Conservation (phyloP, 78 protist genomes). For the Dictyostelium intermedium region DNA sequence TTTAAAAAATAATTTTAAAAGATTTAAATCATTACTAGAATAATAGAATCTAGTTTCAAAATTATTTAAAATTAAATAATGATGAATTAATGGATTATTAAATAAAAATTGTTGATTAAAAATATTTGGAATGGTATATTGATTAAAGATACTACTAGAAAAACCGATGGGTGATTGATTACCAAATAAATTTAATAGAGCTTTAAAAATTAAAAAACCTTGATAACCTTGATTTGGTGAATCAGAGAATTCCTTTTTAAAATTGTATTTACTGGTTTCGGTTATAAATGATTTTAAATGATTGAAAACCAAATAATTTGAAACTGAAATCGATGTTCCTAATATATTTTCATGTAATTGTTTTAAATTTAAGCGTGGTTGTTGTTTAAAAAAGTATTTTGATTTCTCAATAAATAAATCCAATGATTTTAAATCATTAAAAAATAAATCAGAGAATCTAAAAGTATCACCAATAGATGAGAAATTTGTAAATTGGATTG, state of each 20-base stretch:
- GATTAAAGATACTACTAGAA: background rate
- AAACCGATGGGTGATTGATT: background rate
- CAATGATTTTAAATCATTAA: background rate
- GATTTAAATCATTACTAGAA: background rate
- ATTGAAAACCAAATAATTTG: background rate
- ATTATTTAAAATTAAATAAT: background rate
- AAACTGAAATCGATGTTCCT: background rate
- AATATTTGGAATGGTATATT: too few relatives aligned
- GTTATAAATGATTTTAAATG: background rate
- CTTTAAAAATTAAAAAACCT: background rate
- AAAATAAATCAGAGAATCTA: background rate
- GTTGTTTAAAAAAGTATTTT: background rate
- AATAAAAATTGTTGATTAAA: background rate
- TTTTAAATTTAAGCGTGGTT: too few relatives aligned
- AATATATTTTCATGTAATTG: background rate
- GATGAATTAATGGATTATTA: background rate
- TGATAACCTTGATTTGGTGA: background rate
- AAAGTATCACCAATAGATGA: background rate
- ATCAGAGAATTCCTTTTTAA: too few relatives aligned
- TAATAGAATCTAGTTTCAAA: background rate
- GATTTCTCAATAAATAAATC: background rate
- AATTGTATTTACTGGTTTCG: too few relatives aligned
- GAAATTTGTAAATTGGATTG: background rate
- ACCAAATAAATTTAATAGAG: background rate
- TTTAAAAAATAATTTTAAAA: background rate